Percentiles rank a stretch among this genome's conserved stretches.
phyloP scores from a whole-genome alignment of 352 stramenopile genomes.

The Phytophthora kernoviae region DNA sequence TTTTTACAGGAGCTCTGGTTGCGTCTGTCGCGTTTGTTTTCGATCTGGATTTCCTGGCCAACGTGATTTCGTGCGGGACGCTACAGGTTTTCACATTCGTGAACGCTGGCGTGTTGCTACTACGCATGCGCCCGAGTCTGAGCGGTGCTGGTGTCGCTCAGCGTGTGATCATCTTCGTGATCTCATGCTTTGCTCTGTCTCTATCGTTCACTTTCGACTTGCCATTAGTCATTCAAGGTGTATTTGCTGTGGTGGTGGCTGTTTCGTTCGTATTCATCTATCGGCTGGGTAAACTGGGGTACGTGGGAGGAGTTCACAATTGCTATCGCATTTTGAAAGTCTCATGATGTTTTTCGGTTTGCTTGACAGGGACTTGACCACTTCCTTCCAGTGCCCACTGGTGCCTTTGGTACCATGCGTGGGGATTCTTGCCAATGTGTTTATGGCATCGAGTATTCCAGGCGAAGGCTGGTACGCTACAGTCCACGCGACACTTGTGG shows the following conservation, averaged over 20 bases:
- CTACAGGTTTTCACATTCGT: slow-evolving; percentile 94
- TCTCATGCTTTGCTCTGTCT: slow-evolving; percentile 62
- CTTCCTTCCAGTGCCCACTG: slow-evolving; percentile 63
- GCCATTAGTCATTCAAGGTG: slow-evolving; percentile 51
- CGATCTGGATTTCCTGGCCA: slow-evolving; percentile 90
- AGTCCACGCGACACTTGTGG: too few relatives aligned
- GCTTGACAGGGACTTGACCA: slow-evolving; percentile 24
- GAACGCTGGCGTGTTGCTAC: slow-evolving; percentile 88
- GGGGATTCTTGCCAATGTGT: slow-evolving; percentile 71
- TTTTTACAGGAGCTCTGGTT: slow-evolving; percentile 87
- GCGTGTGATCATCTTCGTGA: slow-evolving; percentile 66
- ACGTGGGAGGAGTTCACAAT: not conserved
- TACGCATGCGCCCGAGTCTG: slow-evolving; percentile 65
- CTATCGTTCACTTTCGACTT: slow-evolving; percentile 73
- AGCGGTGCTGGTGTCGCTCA: slow-evolving; percentile 46
- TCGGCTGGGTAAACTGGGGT: slow-evolving; percentile 65
- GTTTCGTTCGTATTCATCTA: slow-evolving; percentile 57
- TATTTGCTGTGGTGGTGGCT: slow-evolving; percentile 38
- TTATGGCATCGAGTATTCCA: slow-evolving; percentile 68
- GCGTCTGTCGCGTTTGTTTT: slow-evolving; percentile 87
- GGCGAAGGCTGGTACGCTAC: slow-evolving; percentile 53
- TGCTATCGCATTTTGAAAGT: not conserved
- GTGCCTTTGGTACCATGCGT: slow-evolving; percentile 65
- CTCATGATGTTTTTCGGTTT: not conserved
- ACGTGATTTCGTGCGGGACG: slow-evolving; percentile 92